These are phyloP conservation scores for Ophiocordyceps camponoti-rufipedis DNA, from an alignment of 2,329 filamentous ascomycete species.

Conservation along the genomic window DNA sequence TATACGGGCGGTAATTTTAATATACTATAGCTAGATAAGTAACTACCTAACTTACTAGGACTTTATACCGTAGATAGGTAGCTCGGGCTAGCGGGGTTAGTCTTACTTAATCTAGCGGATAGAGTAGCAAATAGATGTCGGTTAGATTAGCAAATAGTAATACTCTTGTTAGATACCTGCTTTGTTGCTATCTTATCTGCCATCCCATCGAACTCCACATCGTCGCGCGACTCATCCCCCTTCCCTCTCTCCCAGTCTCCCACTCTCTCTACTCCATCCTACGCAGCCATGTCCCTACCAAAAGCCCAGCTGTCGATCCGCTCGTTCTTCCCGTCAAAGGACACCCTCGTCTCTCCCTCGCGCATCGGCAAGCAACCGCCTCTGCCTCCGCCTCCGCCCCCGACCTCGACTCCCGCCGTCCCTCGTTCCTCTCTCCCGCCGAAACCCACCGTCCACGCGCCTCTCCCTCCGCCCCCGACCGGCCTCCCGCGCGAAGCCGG, in stretches of 20 bases:
- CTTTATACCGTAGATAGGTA: no score
- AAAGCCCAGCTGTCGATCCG: slow-evolving; percentile 37
- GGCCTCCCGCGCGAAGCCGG: slow-evolving; percentile 26
- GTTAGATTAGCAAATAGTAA: no score
- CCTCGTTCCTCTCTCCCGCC: slow-evolving; percentile 4
- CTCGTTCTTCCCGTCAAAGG: slow-evolving; percentile 39
- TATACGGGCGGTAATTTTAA: no score
- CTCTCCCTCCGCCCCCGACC: slow-evolving; percentile 10
- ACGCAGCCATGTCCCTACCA: slow-evolving; percentile 19
- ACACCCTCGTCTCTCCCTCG: slow-evolving; percentile 12
- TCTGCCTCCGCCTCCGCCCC: slow-evolving; percentile 8
- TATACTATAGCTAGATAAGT: no score
- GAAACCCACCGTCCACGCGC: slow-evolving; percentile 5
- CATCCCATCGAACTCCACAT: no score
- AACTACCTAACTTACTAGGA: background rate
- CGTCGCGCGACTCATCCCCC: no score
- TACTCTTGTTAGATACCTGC: no score
- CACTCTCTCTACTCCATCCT: background rate
- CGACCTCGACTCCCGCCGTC: slow-evolving; percentile 6
- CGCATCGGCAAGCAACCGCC: slow-evolving; percentile 4
- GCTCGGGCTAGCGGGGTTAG: no score
- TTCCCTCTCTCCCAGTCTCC: background rate
- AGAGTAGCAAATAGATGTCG: no score
- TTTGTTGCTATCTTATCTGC: no score
- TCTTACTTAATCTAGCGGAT: no score